Base-by-base conservation (phyloP, 176 grass and related monocot genomes). In the Rhynchospora breviuscula region DNA sequence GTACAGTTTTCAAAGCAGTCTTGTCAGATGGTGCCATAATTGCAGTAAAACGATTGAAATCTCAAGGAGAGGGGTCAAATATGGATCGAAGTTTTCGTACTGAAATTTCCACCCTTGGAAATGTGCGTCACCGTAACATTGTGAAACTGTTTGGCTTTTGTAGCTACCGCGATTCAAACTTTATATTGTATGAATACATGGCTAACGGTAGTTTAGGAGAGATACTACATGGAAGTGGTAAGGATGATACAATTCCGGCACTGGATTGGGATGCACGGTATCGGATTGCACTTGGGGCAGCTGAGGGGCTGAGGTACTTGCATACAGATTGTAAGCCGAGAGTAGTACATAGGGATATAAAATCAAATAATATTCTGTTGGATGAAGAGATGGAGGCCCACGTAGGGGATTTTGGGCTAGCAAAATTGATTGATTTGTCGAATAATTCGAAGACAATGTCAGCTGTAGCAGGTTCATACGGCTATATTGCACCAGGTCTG, bases 101-200 rank as follows among this genome's bases (percentile, higher is more conserved):
- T 19, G 96, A 99, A 86, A 92, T 99, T 89, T 93, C 86, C n/a
- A 95, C 96, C 12, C 93, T 99, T 68, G 93, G 89, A 90, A 99
- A 90, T 90, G 89, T 99, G 85, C 86, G 93, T 59, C 96, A 99
- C 86, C 87, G 91, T 14, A 95, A 99, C 85, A 99, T 99, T 67
- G 96, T 99, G 25, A 95, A 99, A 89, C 77, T 99, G 4, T 95
- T 90, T 59, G 96, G 96, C 11, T 99, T 99, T 81, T 99, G 96
- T 85, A 93, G 88, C 26, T 79, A 92, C 75, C 91, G 85, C 65
- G 96, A 99, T 69, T 88, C 89, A 0, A 93, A 99, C 76, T 86
- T 95, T 67, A 91, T 99, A 81, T 83, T 99, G 31, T 99, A 99
- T 84, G 96, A 95, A 85, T 99, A 90, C 71, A 99, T 99, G 96